A percentile compares a stretch with the other conserved stretches of the same genome.
Conservation (phyloP, 1,284 basidiomycete genomes). For the Cryptococcus hybrid region DNA sequence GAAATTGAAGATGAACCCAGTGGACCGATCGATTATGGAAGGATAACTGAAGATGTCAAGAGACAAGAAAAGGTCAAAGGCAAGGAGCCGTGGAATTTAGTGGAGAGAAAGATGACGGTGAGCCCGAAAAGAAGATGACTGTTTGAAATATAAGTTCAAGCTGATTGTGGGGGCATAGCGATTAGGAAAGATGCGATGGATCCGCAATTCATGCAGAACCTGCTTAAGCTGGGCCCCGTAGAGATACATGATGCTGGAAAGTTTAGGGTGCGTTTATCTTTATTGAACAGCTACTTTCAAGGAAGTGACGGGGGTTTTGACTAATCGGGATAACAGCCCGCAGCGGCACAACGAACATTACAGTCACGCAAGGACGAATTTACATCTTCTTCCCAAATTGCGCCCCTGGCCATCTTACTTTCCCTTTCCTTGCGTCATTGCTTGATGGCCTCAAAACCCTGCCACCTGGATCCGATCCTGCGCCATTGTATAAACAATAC, state of each 20-base stretch:
- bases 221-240: constrained; percentile 68
- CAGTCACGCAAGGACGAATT: constrained; percentile 40
- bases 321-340: constrained; percentile 22
- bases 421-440: constrained; percentile 59
- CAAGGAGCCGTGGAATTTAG: constrained; percentile 20
- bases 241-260: constrained; percentile 61
- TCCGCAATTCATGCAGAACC: constrained; percentile 70
- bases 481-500: constrained; percentile 52
- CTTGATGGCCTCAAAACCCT: constrained; percentile 65
- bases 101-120: constrained; percentile 48
- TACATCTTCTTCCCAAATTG: constrained; percentile 47
- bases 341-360: constrained; percentile 43
- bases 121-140: constrained; percentile 7
- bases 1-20: not conserved
- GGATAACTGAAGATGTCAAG: not conserved
- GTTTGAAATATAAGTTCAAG: not conserved
- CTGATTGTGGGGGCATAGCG: constrained; percentile 49
- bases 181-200: constrained; percentile 68
- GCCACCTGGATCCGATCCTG: constrained; percentile 53
- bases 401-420: constrained; percentile 59
- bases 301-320: no score
- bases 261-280: constrained; percentile 56
- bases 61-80: not conserved
- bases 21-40: not conserved
- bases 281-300: not conserved